These are phyloP conservation scores for Irpex sp. DNA, from an alignment of 1,284 basidiomycete species.

Conservation along the genomic window DNA sequence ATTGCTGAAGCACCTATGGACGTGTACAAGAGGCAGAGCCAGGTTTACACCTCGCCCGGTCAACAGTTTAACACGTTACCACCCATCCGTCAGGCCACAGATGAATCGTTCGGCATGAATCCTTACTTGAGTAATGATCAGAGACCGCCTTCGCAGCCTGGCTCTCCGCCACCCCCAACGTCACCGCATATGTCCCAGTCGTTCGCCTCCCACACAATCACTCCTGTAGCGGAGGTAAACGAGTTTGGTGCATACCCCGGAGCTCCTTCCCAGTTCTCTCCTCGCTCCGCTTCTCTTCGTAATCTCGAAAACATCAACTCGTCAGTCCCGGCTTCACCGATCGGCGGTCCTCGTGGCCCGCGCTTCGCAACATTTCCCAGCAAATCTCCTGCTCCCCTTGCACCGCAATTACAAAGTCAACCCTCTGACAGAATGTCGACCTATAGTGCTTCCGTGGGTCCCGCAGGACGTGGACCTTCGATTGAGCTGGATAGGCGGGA, in stretches of 20 bases:
- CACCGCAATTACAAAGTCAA: conserved; percentile 8
- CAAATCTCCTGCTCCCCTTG: conserved; percentile 20
- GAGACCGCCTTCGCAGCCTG: conserved; percentile 1
- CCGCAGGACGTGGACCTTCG: conserved; percentile 31
- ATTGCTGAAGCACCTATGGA: background rate
- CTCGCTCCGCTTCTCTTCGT: conserved; percentile 21
- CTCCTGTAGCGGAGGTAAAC: conserved; percentile 14
- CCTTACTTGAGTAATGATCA: background rate
- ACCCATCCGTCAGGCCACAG: background rate
- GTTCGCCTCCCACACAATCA: background rate
- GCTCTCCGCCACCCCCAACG: conserved; percentile 1
- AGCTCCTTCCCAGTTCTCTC: conserved; percentile 11
- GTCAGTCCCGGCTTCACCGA: conserved; percentile 11
- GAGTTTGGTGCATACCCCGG: conserved; percentile 24
- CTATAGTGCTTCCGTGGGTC: conserved; percentile 15
- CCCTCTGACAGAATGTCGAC: background rate
- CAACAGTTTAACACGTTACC: background rate
- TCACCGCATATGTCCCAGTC: background rate
- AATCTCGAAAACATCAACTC: conserved; percentile 2
- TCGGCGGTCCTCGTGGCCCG: conserved; percentile 25
- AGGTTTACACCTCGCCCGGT: background rate
- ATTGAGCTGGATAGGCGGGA: conserved; percentile 20
- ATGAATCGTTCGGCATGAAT: conserved; percentile 2
- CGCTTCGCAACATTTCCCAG: conserved; percentile 60
- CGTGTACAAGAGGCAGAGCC: background rate